Base-by-base conservation (phyloP, 2,329 filamentous ascomycete genomes). In the Aspergillaceae sp. region DNA sequence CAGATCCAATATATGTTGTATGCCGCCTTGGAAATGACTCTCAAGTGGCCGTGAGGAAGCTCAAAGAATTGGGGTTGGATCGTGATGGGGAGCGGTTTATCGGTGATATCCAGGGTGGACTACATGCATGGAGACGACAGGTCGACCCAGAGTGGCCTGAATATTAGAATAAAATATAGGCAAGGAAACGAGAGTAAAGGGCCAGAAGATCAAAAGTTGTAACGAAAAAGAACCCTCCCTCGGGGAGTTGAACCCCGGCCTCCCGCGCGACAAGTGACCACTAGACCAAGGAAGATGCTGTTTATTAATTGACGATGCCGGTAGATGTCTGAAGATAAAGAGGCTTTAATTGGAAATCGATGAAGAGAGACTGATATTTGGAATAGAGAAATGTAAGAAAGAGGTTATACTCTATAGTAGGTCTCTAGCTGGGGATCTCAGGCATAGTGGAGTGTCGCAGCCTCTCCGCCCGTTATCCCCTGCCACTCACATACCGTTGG, bases 1-100 rank as follows among this genome's bases (percentile, higher is more conserved):
- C 48, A 1, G 50, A 60, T 11, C 63, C 66, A 3, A 61, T 73
- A 4, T 70, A 71, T 42, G 67, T 74, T 10, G 64, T 75, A 6
- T 75, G 72, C 49, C 69, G 71, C 9, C 61, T 67, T n/a, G 72
- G 72, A 1, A 74, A 75, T 42, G 72, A 75, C 45, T 74, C 71
- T 1, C 72, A 74, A 49, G 53, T 70, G 26, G 71, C 65, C 0
- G 72, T 73, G 4, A 56, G 63, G 46, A 68, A 55, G 46, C 41
- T 74, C 40, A 71, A 68, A 44, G 63, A 70, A 9, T 43, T 67
- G 6, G 64, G 66, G 5, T 42, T 67, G 6, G 65, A 65, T 37
- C 57, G 51, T 27, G 53, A 55, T 11, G 65, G 65, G 1, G 46
- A 62, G 43, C 56, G 65, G 40, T 62, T 56, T 41, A 59, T 72